Conservation (phyloP, 352 stramenopile genomes). For the Pythium folliculosum region DNA sequence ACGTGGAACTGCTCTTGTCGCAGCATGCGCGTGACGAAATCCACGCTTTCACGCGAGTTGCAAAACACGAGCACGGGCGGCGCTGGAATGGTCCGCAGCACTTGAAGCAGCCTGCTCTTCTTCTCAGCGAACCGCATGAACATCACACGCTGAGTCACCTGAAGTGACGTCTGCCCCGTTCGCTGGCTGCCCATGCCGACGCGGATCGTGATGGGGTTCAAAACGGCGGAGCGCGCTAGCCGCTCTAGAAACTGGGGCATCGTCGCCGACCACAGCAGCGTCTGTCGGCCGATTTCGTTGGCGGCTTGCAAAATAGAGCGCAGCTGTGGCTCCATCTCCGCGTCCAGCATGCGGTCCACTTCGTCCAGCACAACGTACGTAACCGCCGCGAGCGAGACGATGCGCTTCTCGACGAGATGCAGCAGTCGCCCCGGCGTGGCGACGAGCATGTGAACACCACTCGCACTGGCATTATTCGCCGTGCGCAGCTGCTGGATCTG, state of each 20-base stretch:
- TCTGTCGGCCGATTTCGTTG: conserved; percentile 68
- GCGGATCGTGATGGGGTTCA: conserved; percentile 91
- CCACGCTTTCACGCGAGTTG: conserved; percentile 94
- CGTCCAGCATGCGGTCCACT: conserved; percentile 95
- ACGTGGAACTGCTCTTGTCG: conserved; percentile 94
- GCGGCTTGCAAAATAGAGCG: conserved; percentile 90
- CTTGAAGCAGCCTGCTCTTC: conserved; percentile 39
- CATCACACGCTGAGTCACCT: conserved; percentile 91
- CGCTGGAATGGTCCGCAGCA: conserved; percentile 69
- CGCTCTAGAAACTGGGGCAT: conserved; percentile 88
- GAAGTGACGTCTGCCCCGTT: conserved; percentile 46
- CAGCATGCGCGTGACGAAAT: conserved; percentile 92
- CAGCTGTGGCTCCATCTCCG: conserved; percentile 91
- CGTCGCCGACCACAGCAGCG: conserved; percentile 95
- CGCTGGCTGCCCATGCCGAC: conserved; percentile 67
- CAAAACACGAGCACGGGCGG: conserved; percentile 97
- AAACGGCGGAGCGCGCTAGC: conserved; percentile 92
- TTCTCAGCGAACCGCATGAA: conserved; percentile 58
- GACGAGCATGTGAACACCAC: conserved; percentile 34
- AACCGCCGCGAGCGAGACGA: conserved; percentile 26
- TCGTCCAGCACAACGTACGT: conserved; percentile 93
- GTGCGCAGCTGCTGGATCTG: conserved; percentile 34
- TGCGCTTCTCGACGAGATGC: conserved; percentile 41
- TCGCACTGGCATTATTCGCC: conserved; percentile 28
- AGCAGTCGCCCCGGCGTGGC: conserved; percentile 62